Evolutionary conservation across 1,139 yeast species (phyloP).

Genomic region (Protomyces lactucae-debilis): DNA sequence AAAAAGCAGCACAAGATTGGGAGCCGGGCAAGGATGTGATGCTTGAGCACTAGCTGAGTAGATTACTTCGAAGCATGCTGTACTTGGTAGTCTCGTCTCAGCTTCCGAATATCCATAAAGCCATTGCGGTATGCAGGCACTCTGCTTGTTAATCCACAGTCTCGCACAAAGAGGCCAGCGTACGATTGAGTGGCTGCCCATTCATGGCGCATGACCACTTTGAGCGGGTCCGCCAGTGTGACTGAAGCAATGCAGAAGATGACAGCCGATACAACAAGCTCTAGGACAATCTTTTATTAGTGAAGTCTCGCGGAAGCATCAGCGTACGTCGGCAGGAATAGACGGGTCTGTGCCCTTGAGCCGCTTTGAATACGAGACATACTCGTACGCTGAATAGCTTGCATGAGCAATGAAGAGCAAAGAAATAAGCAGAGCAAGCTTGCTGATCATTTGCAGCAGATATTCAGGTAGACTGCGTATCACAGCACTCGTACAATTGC

Average conservation of each 20-base stretch:
- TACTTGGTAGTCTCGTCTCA: constrained; percentile 11
- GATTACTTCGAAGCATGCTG: background rate
- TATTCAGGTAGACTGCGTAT: too few species aligned
- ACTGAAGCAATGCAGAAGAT: constrained; percentile 4
- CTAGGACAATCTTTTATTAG: constrained; percentile 11
- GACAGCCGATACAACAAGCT: constrained; percentile 4
- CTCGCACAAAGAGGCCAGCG: background rate
- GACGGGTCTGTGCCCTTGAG: background rate
- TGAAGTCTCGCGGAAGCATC: background rate
- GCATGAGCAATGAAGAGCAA: constrained; percentile 22
- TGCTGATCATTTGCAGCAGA: background rate
- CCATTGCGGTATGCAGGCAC: constrained; percentile 6
- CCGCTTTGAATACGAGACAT: constrained; percentile 12
- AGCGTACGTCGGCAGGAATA: constrained; percentile 15
- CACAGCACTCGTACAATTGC: too few species aligned
- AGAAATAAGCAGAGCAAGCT: background rate
- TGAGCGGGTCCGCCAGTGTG: constrained; percentile 11
- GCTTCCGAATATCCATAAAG: constrained; percentile 15
- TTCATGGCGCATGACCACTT: constrained; percentile 7
- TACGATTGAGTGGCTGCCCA: constrained; percentile 21
- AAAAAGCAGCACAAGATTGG: constrained; percentile 60
- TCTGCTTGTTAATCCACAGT: background rate
- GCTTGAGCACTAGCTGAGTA: constrained; percentile 30
- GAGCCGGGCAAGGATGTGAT: constrained; percentile 34
- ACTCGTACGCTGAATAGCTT: constrained; percentile 17